Base-by-base conservation (phyloP, 176 grass and related monocot genomes). In the Raddia distichophylla region DNA sequence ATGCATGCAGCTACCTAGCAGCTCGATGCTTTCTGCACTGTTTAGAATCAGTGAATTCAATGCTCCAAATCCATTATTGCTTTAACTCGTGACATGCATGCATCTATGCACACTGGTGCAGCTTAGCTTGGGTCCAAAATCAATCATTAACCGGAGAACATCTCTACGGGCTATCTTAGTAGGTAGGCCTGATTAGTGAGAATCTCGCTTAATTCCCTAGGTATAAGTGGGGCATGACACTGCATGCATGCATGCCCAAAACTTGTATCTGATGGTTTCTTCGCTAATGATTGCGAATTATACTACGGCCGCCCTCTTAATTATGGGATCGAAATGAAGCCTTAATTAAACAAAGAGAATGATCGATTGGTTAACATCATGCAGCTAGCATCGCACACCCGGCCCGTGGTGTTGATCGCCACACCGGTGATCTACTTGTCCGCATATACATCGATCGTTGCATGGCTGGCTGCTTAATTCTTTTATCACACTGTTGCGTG, bases 201-300 rank as follows among this genome's bases (percentile, higher is more conserved):
- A 85, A 71, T 40, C 44, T 81, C 71, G 76, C 50, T 64, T 89
- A 89, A 65, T 77, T 76, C 72, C 42, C 32, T 82, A 60, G 40
- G 78, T 43, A 71, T 70, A 85, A 82, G 64, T 48, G 58, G 66
- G 62, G 6, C 66, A 65, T 52, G 87, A 74, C 86, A 84, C 52
- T 89, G 78, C 83, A 67, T 89, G 78, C 83, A 67, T 82, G 78
- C 87, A 77, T 59, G 27, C 27, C 27, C 27, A 71, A 83, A 46
- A 80, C 58, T 57, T 80, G 70, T 79, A 64, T 74, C 80, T 32
- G 69, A 69, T 64, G 69, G 67, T 57, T 76, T 81, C 71, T 65
- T 72, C 72, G 34, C 73, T 77, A 78, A 86, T 89, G 87, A 86
- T 89, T 86, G 87, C 73, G 50, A 86, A 89, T 82, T 86, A 86